phyloP scores from a whole-genome alignment of 208 protist species.

The Strigomonas culicis region DNA sequence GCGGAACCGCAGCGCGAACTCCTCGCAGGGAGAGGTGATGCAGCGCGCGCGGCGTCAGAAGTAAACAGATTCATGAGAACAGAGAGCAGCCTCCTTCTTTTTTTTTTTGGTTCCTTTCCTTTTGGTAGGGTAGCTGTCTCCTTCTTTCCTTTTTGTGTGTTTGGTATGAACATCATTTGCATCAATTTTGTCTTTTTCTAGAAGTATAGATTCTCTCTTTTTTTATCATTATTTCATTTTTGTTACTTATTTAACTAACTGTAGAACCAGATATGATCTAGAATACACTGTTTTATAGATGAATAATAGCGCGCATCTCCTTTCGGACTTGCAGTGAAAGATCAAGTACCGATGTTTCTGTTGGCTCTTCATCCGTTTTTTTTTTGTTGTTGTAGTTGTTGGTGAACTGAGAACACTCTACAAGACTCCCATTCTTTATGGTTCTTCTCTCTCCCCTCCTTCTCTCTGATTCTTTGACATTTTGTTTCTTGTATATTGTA shows the following conservation, averaged over 20 bases:
- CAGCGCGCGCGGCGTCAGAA: background rate
- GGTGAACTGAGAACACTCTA: too few species aligned
- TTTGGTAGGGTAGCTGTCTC: background rate
- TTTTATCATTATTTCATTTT: background rate
- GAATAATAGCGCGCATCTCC: background rate
- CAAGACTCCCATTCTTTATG: constrained; percentile 7
- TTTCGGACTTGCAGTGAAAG: background rate
- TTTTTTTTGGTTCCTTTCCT: background rate
- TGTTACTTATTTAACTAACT: background rate
- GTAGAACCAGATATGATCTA: background rate
- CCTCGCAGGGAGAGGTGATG: background rate
- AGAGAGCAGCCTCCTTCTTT: too few species aligned
- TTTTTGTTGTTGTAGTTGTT: too few species aligned
- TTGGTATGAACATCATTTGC: background rate
- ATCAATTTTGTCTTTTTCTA: background rate
- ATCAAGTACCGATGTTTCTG: background rate
- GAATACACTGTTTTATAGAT: constrained; percentile 5
- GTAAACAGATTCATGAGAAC: too few species aligned
- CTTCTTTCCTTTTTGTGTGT: background rate
- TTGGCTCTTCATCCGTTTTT: too few species aligned
- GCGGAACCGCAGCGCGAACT: constrained; percentile 1
- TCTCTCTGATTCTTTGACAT: constrained; percentile 5
- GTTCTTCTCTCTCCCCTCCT: constrained; percentile 15
- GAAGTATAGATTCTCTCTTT: background rate
- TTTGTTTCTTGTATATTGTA: constrained; percentile 11